phyloP scores from a whole-genome alignment of 306 rosid species.

The Delonix regia region DNA sequence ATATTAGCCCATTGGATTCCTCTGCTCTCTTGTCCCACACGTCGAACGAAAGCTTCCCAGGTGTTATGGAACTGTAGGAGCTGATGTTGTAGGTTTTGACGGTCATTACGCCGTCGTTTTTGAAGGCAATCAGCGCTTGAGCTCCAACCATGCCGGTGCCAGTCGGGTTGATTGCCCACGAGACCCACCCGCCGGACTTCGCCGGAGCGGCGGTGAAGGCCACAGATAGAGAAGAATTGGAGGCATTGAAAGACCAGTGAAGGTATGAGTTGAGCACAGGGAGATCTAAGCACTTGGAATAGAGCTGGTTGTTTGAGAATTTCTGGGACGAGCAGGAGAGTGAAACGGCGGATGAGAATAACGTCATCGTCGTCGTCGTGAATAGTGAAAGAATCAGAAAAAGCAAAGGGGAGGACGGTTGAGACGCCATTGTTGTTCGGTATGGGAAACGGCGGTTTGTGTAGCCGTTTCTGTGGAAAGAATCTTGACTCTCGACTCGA shows the following conservation, averaged over 20 bases:
- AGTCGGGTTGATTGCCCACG: slow-evolving; percentile 76
- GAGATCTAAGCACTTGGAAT: slow-evolving; percentile 60
- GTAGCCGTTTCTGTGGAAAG: neutral
- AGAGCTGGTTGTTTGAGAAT: slow-evolving; percentile 46
- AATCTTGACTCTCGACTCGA: neutral
- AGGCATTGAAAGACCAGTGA: slow-evolving; percentile 56
- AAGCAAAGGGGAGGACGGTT: neutral
- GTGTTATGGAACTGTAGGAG: slow-evolving; percentile 16
- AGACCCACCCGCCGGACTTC: slow-evolving; percentile 53
- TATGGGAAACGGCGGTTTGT: neutral
- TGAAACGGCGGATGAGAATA: slow-evolving; percentile 38
- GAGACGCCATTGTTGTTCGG: slow-evolving; percentile 47
- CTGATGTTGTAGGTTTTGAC: slow-evolving; percentile 48
- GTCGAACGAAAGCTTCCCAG: slow-evolving; percentile 46
- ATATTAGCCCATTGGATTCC: slow-evolving; percentile 18
- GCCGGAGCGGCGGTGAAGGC: slow-evolving; percentile 61
- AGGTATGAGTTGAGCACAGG: slow-evolving; percentile 59
- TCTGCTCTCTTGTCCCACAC: slow-evolving; percentile 53
- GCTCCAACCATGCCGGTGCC: slow-evolving; percentile 64
- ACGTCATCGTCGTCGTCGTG: neutral
- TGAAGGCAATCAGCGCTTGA: slow-evolving; percentile 56
- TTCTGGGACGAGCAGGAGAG: slow-evolving; percentile 59
- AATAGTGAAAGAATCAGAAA: slow-evolving; percentile 17
- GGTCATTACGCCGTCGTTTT: slow-evolving; percentile 20
- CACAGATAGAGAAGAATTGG: slow-evolving; percentile 65